A percentile compares a stretch with the other conserved stretches of the same genome.
Evolutionary conservation across 495 filamentous ascomycete species (phyloP).

Genomic region (Choiromyces venosus): DNA sequence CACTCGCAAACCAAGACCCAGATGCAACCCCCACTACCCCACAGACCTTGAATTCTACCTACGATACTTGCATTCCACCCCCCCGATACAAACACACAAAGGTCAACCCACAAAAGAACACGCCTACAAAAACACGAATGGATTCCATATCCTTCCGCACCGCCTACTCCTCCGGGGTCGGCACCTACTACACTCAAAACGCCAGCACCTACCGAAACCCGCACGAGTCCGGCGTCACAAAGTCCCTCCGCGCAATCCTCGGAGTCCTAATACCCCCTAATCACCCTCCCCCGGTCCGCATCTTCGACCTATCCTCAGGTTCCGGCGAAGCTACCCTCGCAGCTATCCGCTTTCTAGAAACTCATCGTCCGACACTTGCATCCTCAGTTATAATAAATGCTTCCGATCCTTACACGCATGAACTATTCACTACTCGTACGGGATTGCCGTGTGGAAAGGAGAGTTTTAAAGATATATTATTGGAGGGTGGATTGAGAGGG

Average conservation of each 20-base stretch:
- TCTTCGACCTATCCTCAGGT: conserved; percentile 33
- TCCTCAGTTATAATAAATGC: conserved; percentile 15
- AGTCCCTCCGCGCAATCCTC: conserved; percentile 35
- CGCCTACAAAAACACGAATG: not conserved
- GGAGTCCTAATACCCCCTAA: conserved; percentile 6
- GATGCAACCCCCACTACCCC: not conserved
- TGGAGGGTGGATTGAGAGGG: conserved; percentile 13
- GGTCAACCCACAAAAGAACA: not conserved
- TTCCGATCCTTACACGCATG: conserved; percentile 30
- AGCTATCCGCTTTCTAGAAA: conserved; percentile 18
- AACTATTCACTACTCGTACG: conserved; percentile 26
- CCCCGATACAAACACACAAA: not conserved
- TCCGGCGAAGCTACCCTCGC: conserved; percentile 33
- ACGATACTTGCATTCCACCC: not conserved
- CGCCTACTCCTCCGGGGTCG: conserved; percentile 39
- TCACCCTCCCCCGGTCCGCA: conserved; percentile 9
- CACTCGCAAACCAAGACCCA: not conserved
- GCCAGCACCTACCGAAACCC: conserved; percentile 34
- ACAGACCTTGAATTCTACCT: not conserved
- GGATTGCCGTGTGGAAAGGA: conserved; percentile 30
- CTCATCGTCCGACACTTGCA: conserved; percentile 7
- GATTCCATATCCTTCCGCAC: conserved; percentile 40
- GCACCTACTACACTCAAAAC: conserved; percentile 32
- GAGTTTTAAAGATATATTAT: conserved; percentile 26
- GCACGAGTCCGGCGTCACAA: conserved; percentile 34